These are phyloP conservation scores for Jamesozyma gamospora DNA, from an alignment of 805 yeast genomes.

Conservation along the genomic window DNA sequence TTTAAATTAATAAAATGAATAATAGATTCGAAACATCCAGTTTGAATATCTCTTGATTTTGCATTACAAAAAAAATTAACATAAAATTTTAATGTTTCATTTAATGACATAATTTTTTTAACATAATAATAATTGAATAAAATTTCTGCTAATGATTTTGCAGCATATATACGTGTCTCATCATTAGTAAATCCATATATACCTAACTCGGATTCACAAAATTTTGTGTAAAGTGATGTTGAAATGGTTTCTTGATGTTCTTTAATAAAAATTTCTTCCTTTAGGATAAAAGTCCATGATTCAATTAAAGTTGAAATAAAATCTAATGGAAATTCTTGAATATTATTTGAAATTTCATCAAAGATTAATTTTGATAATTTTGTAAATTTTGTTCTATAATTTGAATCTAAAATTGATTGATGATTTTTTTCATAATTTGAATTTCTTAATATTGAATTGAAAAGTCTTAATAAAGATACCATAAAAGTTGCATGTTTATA, in stretches of 20 bases:
- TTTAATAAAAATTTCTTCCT: slow-evolving; percentile 15
- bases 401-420: slow-evolving; percentile 2
- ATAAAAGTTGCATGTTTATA: slow-evolving; percentile 24
- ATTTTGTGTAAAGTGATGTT: slow-evolving; percentile 13
- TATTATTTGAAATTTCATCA: slow-evolving; percentile 13
- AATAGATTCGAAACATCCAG: slow-evolving; percentile 31
- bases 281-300: slow-evolving; percentile 16
- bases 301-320: slow-evolving; percentile 21
- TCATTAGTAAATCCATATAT: slow-evolving; percentile 24
- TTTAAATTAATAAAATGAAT: slow-evolving; percentile 28
- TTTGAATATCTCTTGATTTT: slow-evolving; percentile 18
- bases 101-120: slow-evolving; percentile 11
- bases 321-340: slow-evolving; percentile 20
- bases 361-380: slow-evolving; percentile 20
- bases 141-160: slow-evolving; percentile 30
- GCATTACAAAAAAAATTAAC: slow-evolving; percentile 13
- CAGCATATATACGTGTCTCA: slow-evolving; percentile 21
- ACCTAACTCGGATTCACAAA: slow-evolving; percentile 20
- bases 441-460: slow-evolving; percentile 17
- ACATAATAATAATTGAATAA: slow-evolving; percentile 21
- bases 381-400: slow-evolving; percentile 14
- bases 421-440: slow-evolving; percentile 5
- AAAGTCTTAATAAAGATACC: slow-evolving; percentile 18
- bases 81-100: slow-evolving; percentile 17
- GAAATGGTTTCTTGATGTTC: slow-evolving; percentile 14